A percentile compares a stretch with the other conserved stretches of the same genome.
Conservation (phyloP, 2,329 filamentous ascomycete species). For the Talaromyces sp. region DNA sequence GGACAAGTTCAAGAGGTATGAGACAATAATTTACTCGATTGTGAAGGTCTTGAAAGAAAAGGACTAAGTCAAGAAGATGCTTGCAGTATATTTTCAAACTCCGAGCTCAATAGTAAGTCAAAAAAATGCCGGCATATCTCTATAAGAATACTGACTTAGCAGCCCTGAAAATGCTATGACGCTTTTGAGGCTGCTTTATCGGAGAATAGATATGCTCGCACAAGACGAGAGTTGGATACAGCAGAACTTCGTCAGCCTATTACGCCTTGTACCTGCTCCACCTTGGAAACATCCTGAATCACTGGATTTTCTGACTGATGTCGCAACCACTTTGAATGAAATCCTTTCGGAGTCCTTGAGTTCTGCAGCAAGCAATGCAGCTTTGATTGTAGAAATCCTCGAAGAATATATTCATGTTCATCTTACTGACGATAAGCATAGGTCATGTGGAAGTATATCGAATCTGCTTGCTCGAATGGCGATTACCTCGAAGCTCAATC, state of each 20-base stretch:
- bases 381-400: constrained; percentile 38
- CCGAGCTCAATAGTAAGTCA: constrained; percentile 51
- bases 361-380: constrained; percentile 56
- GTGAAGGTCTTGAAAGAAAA: background rate
- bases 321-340: constrained; percentile 38
- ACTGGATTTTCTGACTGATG: constrained; percentile 29
- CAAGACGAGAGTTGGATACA: constrained; percentile 62
- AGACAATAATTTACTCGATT: background rate
- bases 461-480: constrained; percentile 54
- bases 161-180: constrained; percentile 40
- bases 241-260: constrained; percentile 62
- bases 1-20: constrained; percentile 58
- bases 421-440: constrained; percentile 33
- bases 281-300: constrained; percentile 37
- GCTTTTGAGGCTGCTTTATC: constrained; percentile 63
- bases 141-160: background rate
- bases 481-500: constrained; percentile 56
- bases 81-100: constrained; percentile 67
- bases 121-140: background rate
- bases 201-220: constrained; percentile 52
- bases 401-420: background rate
- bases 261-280: constrained; percentile 60
- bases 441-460: constrained; percentile 80
- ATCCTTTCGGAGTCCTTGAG: constrained; percentile 51
- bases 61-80: constrained; percentile 37